Evolutionary conservation across 441 rosid genomes (phyloP).

Genomic region (Populus hybrid): DNA sequence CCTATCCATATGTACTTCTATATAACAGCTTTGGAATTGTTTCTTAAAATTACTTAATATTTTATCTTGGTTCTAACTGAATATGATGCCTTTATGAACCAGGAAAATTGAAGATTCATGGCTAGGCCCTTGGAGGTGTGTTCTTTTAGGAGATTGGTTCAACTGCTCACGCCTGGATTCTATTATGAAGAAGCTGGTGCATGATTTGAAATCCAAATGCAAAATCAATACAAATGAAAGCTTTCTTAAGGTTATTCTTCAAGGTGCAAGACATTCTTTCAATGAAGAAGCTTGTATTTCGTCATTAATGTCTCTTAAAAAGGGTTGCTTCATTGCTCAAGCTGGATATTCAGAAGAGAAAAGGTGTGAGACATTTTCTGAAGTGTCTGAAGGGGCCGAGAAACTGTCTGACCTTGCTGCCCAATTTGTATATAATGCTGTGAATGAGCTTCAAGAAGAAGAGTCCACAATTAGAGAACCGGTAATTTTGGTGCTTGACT

Average conservation of each 20-base stretch:
- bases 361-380: conserved; percentile 29
- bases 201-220: too few relatives aligned
- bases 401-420: conserved; percentile 43
- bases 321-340: conserved; percentile 61
- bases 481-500: conserved; percentile 67
- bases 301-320: conserved; percentile 15
- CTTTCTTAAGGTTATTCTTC: too few relatives aligned
- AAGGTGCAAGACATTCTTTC: too few relatives aligned
- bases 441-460: conserved; percentile 51
- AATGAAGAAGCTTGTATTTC: too few relatives aligned
- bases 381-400: conserved; percentile 27
- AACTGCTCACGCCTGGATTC: too few relatives aligned
- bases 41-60: not conserved
- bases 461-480: conserved; percentile 54
- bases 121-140: conserved; percentile 80
- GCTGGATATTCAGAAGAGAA: conserved; percentile 39
- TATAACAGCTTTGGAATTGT: not conserved
- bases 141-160: conserved; percentile 40
- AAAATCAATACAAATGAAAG: conserved; percentile 36
- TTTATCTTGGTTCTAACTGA: too few relatives aligned
- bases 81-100: too few relatives aligned
- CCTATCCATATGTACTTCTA: not conserved
- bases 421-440: conserved; percentile 61
- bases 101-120: conserved; percentile 71
- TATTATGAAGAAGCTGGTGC: too few relatives aligned